Percentiles rank a stretch among this genome's conserved stretches.
phyloP scores from a whole-genome alignment of 345 rosid genomes.

The Eucalyptus curtisii region DNA sequence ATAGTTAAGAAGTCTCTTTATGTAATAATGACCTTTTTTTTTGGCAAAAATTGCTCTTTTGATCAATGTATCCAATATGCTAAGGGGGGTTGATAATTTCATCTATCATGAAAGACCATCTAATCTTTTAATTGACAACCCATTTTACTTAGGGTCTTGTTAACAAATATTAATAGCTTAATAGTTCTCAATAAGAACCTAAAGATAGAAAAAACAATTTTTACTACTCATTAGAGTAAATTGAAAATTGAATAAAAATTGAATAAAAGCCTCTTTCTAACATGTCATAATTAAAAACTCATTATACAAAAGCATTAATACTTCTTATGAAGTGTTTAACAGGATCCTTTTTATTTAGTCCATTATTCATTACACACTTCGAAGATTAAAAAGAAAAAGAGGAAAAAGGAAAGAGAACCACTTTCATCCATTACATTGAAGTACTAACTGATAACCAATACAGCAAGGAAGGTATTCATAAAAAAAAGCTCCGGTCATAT shows the following conservation, averaged over 20 bases:
- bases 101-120: neutral
- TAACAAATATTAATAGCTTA: neutral
- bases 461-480: neutral
- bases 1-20: neutral
- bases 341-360: neutral
- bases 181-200: neutral
- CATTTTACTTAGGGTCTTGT: neutral
- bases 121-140: neutral
- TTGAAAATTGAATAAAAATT: neutral
- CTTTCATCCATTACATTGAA: neutral
- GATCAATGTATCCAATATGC: neutral
- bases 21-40: no score
- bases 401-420: neutral
- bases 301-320: neutral
- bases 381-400: neutral
- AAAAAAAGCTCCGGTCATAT: neutral
- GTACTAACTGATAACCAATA: neutral
- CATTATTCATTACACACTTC: neutral
- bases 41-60: neutral
- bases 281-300: neutral
- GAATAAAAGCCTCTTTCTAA: neutral
- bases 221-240: neutral
- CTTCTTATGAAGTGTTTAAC: neutral
- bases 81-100: neutral
- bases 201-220: neutral